Evolutionary conservation across 345 rosid genomes (phyloP), one percentile per base, ranked within the genome.

Genomic region (Anastatica hierochuntica): DNA sequence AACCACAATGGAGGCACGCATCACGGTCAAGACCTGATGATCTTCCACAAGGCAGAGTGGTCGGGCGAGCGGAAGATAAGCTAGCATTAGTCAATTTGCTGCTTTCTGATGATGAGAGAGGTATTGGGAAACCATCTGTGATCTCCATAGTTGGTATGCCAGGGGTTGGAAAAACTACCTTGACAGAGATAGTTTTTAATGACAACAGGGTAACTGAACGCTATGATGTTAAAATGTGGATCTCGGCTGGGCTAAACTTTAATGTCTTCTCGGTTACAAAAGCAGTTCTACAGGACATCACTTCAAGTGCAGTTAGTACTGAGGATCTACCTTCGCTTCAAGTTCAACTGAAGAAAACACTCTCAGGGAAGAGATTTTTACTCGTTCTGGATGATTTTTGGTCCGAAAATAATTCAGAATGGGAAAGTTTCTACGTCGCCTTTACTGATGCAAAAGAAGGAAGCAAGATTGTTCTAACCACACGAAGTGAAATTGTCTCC

Each of bases 391-490:
- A 75, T 61, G 77, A 72, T 53, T 23, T 72, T 16, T 73, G 83
- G 85, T 65, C 70, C 17, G 74, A 74, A n/a, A 55, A 41, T 42
- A 39, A 14, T 12, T 18, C 42, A 27, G 47, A 23, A 1, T 79
- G 82, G 82, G 67, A 33, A 13, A 13, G 8, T 6, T 53, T 76
- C 7, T 31, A 20, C 27, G 43, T 51, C 6, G 73, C 76, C 10
- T 58, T 77, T 21, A 24, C 26, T 14, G 68, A 46, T 3, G 70
- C 68, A 2, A 54, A 54, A 41, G 26, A 30, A 21, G 79, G 77
- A 42, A 68, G 82, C 48, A 75, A 70, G 60, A 65, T 74, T 10
- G 61, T 74, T 35, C 53, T 72, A 49, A 79, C 85, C 12, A 70
- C 85, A n/a, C 64, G 77, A 14, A 60, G 64, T 52, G 12, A 21